phyloP scores from a whole-genome alignment of 1,284 basidiomycete species.

The Tilletia caries region DNA sequence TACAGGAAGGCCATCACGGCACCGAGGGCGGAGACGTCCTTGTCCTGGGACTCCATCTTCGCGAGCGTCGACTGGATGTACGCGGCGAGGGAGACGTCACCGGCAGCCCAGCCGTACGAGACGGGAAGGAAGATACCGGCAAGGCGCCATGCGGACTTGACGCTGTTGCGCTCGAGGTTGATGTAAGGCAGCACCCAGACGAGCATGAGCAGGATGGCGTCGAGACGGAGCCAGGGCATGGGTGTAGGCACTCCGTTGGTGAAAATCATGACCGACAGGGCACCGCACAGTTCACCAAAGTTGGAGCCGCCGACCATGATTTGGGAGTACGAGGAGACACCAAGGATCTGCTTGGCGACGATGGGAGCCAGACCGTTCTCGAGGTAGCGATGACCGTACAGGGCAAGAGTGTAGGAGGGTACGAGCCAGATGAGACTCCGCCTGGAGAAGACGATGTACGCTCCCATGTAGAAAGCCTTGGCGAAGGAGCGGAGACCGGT shows the following conservation, averaged over 20 bases:
- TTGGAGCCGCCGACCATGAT: slow-evolving; percentile 40
- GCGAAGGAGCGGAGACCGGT: slow-evolving; percentile 39
- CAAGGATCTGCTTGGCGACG: slow-evolving; percentile 50
- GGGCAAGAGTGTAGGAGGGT: slow-evolving; percentile 51
- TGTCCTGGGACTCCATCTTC: slow-evolving; percentile 46
- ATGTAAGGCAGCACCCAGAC: slow-evolving; percentile 53
- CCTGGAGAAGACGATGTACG: slow-evolving; percentile 42
- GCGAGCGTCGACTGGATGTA: slow-evolving; percentile 54
- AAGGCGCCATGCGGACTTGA: slow-evolving; percentile 1
- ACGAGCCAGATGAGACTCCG: slow-evolving; percentile 54
- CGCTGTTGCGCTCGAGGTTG: slow-evolving; percentile 1
- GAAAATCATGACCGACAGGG: slow-evolving; percentile 50
- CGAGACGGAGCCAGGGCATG: slow-evolving; percentile 52
- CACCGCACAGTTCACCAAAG: slow-evolving; percentile 53
- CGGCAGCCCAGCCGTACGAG: slow-evolving; percentile 55
- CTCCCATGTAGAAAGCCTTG: slow-evolving; percentile 50
- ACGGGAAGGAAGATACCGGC: slow-evolving; percentile 48
- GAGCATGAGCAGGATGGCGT: slow-evolving; percentile 51
- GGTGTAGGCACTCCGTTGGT: slow-evolving; percentile 48
- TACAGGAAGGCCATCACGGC: slow-evolving; percentile 54
- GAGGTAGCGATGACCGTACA: slow-evolving; percentile 55
- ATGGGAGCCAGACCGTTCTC: slow-evolving; percentile 54
- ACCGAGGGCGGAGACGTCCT: slow-evolving; percentile 52
- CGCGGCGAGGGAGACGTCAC: slow-evolving; percentile 54
- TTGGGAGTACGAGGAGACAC: slow-evolving; percentile 52